phyloP scores from a whole-genome alignment of 2,329 filamentous ascomycete genomes.

The Ophidiomyces ophidiicola region DNA sequence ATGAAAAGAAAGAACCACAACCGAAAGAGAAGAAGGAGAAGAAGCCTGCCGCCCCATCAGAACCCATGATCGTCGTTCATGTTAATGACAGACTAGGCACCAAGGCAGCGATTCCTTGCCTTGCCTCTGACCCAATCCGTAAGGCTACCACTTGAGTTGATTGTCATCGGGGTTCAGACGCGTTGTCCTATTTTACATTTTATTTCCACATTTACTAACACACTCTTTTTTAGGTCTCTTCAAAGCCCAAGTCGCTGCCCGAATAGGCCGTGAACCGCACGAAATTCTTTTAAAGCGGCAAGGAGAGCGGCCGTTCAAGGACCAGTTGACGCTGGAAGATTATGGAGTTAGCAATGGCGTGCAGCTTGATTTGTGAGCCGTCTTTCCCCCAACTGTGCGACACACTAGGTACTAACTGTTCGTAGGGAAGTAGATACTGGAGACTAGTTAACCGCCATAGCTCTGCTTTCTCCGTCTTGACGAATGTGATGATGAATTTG shows the following conservation, averaged over 20 bases:
- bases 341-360: constrained; percentile 92
- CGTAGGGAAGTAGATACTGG: constrained; percentile 38
- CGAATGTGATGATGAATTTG: constrained; percentile 6
- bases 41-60: constrained; percentile 33
- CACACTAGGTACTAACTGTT: constrained; percentile 19
- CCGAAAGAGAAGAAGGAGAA: constrained; percentile 33
- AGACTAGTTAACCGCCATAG: constrained; percentile 24
- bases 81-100: constrained; percentile 93
- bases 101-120: constrained; percentile 84
- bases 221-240: constrained; percentile 46
- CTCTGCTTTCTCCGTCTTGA: constrained; percentile 2
- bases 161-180: background rate
- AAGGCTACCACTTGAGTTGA: constrained; percentile 14
- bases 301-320: constrained; percentile 87
- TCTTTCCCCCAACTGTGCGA: background rate
- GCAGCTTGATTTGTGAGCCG: constrained; percentile 37
- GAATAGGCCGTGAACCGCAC: constrained; percentile 76
- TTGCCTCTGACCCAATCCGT: constrained; percentile 69
- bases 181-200: background rate
- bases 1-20: constrained; percentile 29
- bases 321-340: constrained; percentile 73
- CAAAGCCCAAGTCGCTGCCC: constrained; percentile 81
- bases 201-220: constrained; percentile 13
- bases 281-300: constrained; percentile 89
- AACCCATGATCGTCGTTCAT: constrained; percentile 87